Conservation (phyloP, 768 basidiomycete species). For the Rhodotorula taiwanensis region DNA sequence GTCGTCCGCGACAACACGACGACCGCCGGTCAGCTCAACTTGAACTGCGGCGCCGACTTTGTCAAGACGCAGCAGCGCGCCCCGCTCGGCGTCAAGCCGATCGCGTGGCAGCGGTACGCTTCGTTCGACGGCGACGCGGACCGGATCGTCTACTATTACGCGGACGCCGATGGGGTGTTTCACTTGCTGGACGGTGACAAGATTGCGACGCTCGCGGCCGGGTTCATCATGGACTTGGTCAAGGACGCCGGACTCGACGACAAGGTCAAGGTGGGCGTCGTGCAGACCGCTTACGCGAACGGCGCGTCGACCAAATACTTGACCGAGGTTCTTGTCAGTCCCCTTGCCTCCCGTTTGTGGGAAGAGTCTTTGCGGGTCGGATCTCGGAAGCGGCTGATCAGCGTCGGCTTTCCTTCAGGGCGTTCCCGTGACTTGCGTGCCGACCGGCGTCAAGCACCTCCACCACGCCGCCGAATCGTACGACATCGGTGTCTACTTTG, state of each 20-base stretch:
- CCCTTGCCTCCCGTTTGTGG: neutral
- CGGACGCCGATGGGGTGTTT: constrained; percentile 66
- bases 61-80: constrained; percentile 88
- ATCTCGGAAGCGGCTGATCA: too few relatives aligned
- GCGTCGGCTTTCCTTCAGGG: constrained; percentile 53
- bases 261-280: constrained; percentile 84
- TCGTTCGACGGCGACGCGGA: constrained; percentile 97
- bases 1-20: constrained; percentile 63
- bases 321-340: constrained; percentile 55
- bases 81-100: constrained; percentile 64
- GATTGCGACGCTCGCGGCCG: constrained; percentile 86
- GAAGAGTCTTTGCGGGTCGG: neutral
- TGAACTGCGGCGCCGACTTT: constrained; percentile 86
- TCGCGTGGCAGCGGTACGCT: constrained; percentile 58
- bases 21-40: constrained; percentile 69
- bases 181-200: constrained; percentile 96
- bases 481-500: constrained; percentile 96
- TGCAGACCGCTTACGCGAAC: constrained; percentile 98
- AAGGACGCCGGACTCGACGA: constrained; percentile 76
- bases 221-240: constrained; percentile 84
- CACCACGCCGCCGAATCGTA: constrained; percentile 94
- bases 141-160: constrained; percentile 88
- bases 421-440: constrained; percentile 86
- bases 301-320: constrained; percentile 93
- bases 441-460: constrained; percentile 95